Percentiles rank a stretch among this genome's conserved stretches.
Conservation (phyloP, 2,329 filamentous ascomycete genomes). For the Aureobasidium sp. region DNA sequence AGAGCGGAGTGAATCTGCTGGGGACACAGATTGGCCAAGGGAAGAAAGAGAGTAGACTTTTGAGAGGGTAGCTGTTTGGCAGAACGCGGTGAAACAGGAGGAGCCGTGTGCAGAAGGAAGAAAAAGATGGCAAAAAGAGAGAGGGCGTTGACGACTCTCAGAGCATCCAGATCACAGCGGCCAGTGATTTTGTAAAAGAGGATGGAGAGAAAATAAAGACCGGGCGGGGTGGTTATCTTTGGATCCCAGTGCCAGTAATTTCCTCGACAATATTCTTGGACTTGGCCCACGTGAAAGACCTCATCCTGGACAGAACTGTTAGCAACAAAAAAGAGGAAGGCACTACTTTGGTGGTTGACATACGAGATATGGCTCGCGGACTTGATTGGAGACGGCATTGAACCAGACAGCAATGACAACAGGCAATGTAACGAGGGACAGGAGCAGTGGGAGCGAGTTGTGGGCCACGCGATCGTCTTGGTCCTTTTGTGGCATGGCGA, state of each 20-base stretch:
- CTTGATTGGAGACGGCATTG: slow-evolving; percentile 37
- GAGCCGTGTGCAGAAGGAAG: slow-evolving; percentile 18
- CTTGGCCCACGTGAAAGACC: slow-evolving; percentile 84
- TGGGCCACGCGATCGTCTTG: background rate
- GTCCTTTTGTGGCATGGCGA: background rate
- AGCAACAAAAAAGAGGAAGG: background rate
- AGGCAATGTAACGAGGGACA: background rate
- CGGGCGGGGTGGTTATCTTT: slow-evolving; percentile 94
- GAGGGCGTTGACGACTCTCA: slow-evolving; percentile 34
- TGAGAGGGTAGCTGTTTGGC: background rate
- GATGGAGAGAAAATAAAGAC: slow-evolving; percentile 50
- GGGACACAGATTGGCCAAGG: slow-evolving; percentile 29
- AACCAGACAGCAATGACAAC: slow-evolving; percentile 22
- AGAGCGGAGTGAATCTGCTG: slow-evolving; percentile 55
- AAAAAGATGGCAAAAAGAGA: slow-evolving; percentile 33
- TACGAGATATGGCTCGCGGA: slow-evolving; percentile 55
- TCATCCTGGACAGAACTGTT: slow-evolving; percentile 56
- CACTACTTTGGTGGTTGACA: slow-evolving; percentile 22
- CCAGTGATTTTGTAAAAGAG: slow-evolving; percentile 33
- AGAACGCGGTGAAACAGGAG: slow-evolving; percentile 12
- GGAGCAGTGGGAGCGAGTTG: background rate
- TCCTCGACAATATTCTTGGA: slow-evolving; percentile 74
- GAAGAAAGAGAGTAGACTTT: slow-evolving; percentile 19
- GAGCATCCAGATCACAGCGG: slow-evolving; percentile 30
- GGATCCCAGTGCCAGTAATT: slow-evolving; percentile 79